Evolutionary conservation across 1,284 basidiomycete species (phyloP).

Genomic region (Porogramme epimiltina): DNA sequence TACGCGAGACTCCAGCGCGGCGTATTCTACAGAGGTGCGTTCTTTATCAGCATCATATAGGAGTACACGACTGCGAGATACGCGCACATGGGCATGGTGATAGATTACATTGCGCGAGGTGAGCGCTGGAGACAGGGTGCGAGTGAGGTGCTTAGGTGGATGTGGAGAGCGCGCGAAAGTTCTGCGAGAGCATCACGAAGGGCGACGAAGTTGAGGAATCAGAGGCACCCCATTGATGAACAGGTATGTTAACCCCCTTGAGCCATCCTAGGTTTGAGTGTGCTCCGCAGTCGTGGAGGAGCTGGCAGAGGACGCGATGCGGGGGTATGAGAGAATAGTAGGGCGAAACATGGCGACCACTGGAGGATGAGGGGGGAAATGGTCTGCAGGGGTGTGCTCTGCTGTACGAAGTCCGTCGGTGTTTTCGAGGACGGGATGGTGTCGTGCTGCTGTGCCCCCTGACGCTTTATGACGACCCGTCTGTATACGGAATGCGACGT

Average conservation of each 20-base stretch:
- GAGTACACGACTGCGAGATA: not conserved
- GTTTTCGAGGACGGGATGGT: not conserved
- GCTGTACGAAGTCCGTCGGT: too few relatives aligned
- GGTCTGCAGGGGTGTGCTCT: not conserved
- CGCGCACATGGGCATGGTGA: too few relatives aligned
- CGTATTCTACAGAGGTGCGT: constrained; percentile 3
- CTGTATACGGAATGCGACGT: not conserved
- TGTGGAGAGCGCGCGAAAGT: not conserved
- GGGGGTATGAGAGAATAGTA: not conserved
- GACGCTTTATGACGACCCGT: not conserved
- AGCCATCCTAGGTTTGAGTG: not conserved
- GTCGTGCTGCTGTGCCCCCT: not conserved
- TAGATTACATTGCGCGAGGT: not conserved
- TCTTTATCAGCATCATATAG: not conserved
- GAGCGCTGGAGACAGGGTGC: constrained; percentile 11
- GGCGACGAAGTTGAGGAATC: constrained; percentile 10
- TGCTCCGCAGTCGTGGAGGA: not conserved
- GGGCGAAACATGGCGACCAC: not conserved
- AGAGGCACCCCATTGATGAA: constrained; percentile 29
- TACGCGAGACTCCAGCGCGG: too few relatives aligned
- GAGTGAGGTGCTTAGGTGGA: not conserved
- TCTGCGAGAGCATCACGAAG: constrained; percentile 2
- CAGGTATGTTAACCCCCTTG: constrained; percentile 27
- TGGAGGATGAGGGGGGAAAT: not conserved
- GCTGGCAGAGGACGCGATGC: not conserved